Evolutionary conservation across 768 basidiomycete genomes (phyloP).

Genomic region (Russula ochroleuca): DNA sequence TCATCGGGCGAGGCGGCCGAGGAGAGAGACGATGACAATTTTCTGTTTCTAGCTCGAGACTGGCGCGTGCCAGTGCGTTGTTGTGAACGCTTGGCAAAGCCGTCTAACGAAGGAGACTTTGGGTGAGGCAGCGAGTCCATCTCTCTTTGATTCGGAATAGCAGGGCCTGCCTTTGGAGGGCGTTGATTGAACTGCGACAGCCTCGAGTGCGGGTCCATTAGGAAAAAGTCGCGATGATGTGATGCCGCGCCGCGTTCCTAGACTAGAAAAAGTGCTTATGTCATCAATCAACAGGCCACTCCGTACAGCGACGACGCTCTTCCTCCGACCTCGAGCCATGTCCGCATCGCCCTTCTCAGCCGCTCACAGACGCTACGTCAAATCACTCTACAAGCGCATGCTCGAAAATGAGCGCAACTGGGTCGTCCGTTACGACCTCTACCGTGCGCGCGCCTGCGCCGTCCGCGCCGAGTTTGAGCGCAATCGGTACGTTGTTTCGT

Average conservation of each 20-base stretch:
- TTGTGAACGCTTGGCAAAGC: conserved; percentile 38
- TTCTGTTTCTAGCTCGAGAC: background rate
- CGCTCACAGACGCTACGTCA: conserved; percentile 79
- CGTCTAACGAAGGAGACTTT: conserved; percentile 43
- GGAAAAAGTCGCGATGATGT: too few relatives aligned
- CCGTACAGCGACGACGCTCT: too few relatives aligned
- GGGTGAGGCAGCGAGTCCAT: conserved; percentile 36
- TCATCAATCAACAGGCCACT: background rate
- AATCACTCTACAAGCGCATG: conserved; percentile 85
- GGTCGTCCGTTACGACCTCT: conserved; percentile 80
- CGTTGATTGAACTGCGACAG: conserved; percentile 72
- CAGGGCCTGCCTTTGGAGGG: conserved; percentile 62
- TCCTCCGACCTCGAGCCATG: conserved; percentile 38
- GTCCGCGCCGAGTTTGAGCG: conserved; percentile 91
- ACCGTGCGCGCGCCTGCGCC: conserved; percentile 78
- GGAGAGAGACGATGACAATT: conserved; percentile 11
- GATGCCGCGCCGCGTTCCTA: too few relatives aligned
- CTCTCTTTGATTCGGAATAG: conserved; percentile 42
- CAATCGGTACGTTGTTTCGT: conserved; percentile 59
- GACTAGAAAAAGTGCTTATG: background rate
- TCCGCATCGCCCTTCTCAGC: conserved; percentile 60
- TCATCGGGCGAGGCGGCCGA: conserved; percentile 28
- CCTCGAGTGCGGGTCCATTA: conserved; percentile 76
- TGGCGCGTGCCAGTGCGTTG: background rate
- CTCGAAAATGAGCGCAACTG: conserved; percentile 88